These are phyloP conservation scores for Xylaria acuta DNA, from an alignment of 495 filamentous ascomycete genomes.

Conservation along the genomic window DNA sequence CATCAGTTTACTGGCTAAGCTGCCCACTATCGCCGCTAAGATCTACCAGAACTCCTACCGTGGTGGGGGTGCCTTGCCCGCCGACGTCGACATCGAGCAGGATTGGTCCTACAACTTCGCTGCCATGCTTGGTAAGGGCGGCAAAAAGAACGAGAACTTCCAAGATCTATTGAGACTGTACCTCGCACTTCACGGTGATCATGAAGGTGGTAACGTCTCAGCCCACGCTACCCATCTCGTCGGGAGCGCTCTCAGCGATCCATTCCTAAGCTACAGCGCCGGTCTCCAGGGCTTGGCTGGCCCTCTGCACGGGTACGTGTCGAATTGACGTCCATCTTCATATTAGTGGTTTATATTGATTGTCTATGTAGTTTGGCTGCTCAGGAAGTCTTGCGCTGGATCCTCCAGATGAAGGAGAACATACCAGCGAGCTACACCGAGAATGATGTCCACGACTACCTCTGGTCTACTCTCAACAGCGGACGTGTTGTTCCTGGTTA, in stretches of 20 bases:
- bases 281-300: constrained; percentile 95
- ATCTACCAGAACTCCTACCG: constrained; percentile 92
- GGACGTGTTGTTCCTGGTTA: constrained; percentile 96
- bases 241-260: constrained; percentile 92
- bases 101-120: constrained; percentile 99
- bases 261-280: constrained; percentile 94
- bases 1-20: constrained; percentile 92
- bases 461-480: constrained; percentile 91
- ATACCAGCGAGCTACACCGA: constrained; percentile 82
- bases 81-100: constrained; percentile 78
- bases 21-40: constrained; percentile 94
- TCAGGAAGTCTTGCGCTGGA: constrained; percentile 96
- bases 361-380: constrained; percentile 71
- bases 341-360: constrained; percentile 20
- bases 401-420: constrained; percentile 87
- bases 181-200: constrained; percentile 95
- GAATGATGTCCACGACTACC: constrained; percentile 79
- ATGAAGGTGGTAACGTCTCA: constrained; percentile 97
- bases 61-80: constrained; percentile 76
- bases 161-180: constrained; percentile 93
- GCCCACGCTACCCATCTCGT: constrained; percentile 98
- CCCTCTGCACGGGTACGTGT: constrained; percentile 80
- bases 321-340: background rate
- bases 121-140: constrained; percentile 91
- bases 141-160: constrained; percentile 86